Base-by-base conservation (phyloP, 352 stramenopile genomes). In the Thraustotheca clavata region DNA sequence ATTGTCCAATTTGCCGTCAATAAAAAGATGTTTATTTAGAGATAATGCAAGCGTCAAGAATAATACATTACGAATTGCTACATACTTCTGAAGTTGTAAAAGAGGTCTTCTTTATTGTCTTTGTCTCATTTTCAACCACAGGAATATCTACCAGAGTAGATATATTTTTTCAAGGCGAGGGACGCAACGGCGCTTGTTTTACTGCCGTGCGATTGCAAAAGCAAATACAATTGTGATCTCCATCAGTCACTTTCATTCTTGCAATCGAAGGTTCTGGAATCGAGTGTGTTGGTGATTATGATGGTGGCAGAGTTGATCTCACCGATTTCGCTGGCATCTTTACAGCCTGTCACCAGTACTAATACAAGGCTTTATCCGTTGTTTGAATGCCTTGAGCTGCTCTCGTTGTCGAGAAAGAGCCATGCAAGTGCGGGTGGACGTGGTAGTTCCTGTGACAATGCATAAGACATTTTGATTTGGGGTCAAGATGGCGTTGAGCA, bases 1-100 rank as follows among this genome's bases (percentile, higher is more conserved):
- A 86, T 59, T 90, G 81, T 48, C 81, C 81, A 12, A 68, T 88
- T 36, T 89, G 80, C 36, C 76, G 76, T 31, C 57, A 65, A 43
- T 65, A 27, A 18, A 14, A 3, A 18, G n/a, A 2, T 29, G 47
- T n/a, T 29, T 54, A 54, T 54, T 54, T 54, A 54, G 43, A 33
- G 43, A 20, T 43, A 20, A 16, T 43, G n/a, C n/a, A n/a, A n/a
- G n/a, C n/a, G n/a, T n/a, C n/a, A n/a, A n/a, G n/a, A n/a, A 43
- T 43, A 16, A 20, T 43, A 43, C 38, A 20, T 20, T 43, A 43
- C 16, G 38, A 43, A 43, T 20, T 26, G 7, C 43, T 52, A 52
- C 43, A 52, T 3, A 52, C 43, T 52, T 31, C 9, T 52, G 43
- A 24, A 24, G n/a, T n/a, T n/a, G n/a, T n/a, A n/a, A n/a, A n/a